Evolutionary conservation across 2,329 filamentous ascomycete genomes (phyloP).

Genomic region (Cryphonectria radicalis): DNA sequence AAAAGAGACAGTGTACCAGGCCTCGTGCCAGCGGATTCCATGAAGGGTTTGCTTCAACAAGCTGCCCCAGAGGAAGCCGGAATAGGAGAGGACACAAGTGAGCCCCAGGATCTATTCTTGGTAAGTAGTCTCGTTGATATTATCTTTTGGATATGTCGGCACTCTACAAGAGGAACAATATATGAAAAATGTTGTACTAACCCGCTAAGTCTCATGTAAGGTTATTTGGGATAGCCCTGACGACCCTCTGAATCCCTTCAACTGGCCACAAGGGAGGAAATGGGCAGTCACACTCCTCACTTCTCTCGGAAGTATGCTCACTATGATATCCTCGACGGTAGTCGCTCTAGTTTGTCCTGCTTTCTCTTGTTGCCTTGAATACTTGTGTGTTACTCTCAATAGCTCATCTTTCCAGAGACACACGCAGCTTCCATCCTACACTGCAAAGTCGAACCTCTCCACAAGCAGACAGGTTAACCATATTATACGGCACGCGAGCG

Average conservation of each 20-base stretch:
- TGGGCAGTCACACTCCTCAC: conserved; percentile 36
- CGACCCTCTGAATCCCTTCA: conserved; percentile 30
- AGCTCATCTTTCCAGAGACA: conserved; percentile 47
- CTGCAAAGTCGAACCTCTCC: conserved; percentile 30
- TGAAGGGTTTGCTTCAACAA: not conserved
- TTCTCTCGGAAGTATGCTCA: conserved; percentile 42
- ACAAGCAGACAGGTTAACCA: not conserved
- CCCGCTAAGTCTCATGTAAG: conserved; percentile 16
- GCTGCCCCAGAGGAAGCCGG: not conserved
- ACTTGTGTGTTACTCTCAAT: too few relatives aligned
- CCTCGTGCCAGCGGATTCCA: not conserved
- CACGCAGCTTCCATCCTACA: conserved; percentile 39
- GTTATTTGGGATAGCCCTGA: conserved; percentile 26
- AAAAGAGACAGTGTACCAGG: not conserved
- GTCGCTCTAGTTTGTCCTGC: too few relatives aligned
- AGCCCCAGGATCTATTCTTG: not conserved
- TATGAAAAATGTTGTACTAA: not conserved
- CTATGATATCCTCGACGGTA: conserved; percentile 43
- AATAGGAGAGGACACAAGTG: not conserved
- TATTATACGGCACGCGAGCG: not conserved
- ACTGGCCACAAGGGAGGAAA: conserved; percentile 29
- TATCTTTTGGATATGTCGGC: not conserved
- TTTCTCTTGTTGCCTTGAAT: too few relatives aligned
- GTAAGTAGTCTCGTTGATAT: not conserved
- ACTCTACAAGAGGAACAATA: not conserved